phyloP scores from a whole-genome alignment of 106 monocot genomes.

The Amphibolis antarctica region DNA sequence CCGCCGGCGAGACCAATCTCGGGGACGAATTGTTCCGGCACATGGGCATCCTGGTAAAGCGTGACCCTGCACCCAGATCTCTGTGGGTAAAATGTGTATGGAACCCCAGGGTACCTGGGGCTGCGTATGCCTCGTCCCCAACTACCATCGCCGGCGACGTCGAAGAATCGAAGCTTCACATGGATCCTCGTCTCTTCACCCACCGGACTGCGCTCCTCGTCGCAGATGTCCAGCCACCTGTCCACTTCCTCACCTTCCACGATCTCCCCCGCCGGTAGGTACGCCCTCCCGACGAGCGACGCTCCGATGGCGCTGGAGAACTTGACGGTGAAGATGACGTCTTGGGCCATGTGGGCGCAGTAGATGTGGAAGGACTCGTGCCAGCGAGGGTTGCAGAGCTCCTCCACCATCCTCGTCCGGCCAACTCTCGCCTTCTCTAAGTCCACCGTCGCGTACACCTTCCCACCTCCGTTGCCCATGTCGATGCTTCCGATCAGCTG shows the following conservation, averaged over 20 bases:
- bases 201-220: slow-evolving; percentile 21
- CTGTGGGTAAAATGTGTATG: slow-evolving; percentile 56
- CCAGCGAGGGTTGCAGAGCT: slow-evolving; percentile 42
- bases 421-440: slow-evolving; percentile 60
- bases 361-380: slow-evolving; percentile 61
- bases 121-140: slow-evolving; percentile 21
- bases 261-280: slow-evolving; percentile 38
- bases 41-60: slow-evolving; percentile 64
- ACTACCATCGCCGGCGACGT: slow-evolving; percentile 24
- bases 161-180: slow-evolving; percentile 38
- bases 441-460: slow-evolving; percentile 53
- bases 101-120: slow-evolving; percentile 44
- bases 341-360: slow-evolving; percentile 38
- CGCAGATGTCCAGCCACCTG: slow-evolving; percentile 36
- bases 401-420: slow-evolving; percentile 41
- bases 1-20: slow-evolving; percentile 23
- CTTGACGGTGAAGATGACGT: slow-evolving; percentile 54
- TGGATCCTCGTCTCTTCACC: slow-evolving; percentile 34
- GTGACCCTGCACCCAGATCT: slow-evolving; percentile 49
- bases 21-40: slow-evolving; percentile 36
- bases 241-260: slow-evolving; percentile 35
- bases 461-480: slow-evolving; percentile 12
- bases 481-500: slow-evolving; percentile 34
- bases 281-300: slow-evolving; percentile 39
- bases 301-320: slow-evolving; percentile 37